A percentile compares a stretch with the other conserved stretches of the same genome.
Conservation (phyloP, 345 rosid species). For the Lagerstroemia speciosa region DNA sequence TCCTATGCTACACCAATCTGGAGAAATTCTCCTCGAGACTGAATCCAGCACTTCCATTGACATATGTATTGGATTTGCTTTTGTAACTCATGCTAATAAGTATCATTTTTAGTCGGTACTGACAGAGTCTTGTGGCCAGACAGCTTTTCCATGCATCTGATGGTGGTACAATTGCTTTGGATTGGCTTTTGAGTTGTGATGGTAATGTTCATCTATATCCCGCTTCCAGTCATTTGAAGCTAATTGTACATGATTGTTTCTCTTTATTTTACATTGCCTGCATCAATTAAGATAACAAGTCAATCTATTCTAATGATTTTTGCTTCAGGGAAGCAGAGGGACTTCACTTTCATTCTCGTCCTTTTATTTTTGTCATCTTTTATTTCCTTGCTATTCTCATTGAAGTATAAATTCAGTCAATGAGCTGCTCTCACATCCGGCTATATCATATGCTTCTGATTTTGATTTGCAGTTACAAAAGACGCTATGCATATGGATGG, state of each 20-base stretch:
- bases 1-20: too few species aligned
- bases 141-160: slow-evolving; percentile 60
- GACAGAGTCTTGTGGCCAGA: slow-evolving; percentile 21
- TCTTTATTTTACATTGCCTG: not conserved
- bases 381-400: not conserved
- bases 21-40: not conserved
- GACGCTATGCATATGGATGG: slow-evolving; percentile 14
- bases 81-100: not conserved
- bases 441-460: not conserved
- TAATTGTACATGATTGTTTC: not conserved
- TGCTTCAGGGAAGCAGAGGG: not conserved
- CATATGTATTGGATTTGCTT: not conserved
- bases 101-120: not conserved
- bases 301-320: not conserved
- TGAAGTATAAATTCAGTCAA: not conserved
- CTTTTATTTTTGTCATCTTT: not conserved
- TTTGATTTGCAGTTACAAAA: slow-evolving; percentile 10
- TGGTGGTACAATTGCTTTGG: slow-evolving; percentile 87
- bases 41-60: not conserved
- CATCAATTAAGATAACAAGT: not conserved
- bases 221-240: not conserved
- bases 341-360: not conserved
- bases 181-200: slow-evolving; percentile 60
- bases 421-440: not conserved
- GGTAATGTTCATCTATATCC: slow-evolving; percentile 20